phyloP scores from a whole-genome alignment of 139 green algal genomes.

The Chlamydomonas eustigma region DNA sequence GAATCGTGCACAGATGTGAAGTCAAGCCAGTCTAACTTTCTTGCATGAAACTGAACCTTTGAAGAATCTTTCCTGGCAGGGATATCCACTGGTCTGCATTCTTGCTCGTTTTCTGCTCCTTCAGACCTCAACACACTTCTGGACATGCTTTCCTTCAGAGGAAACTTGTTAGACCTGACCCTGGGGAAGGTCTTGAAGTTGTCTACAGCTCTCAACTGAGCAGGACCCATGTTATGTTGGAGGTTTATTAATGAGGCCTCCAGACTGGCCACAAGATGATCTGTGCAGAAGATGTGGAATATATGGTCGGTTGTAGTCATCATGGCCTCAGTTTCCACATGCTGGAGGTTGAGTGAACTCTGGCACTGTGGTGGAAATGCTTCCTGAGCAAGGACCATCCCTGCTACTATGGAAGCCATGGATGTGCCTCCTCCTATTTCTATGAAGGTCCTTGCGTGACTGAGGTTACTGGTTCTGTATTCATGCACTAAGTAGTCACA shows the following conservation, averaged over 20 bases:
- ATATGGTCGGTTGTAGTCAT: too few species aligned
- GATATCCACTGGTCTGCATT: too few species aligned
- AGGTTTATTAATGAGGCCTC: not conserved
- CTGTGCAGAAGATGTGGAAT: not conserved
- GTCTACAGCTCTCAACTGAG: too few species aligned
- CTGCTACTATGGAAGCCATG: not conserved
- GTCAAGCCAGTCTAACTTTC: constrained; percentile 6
- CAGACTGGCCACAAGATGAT: not conserved
- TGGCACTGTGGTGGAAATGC: not conserved
- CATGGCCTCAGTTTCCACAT: too few species aligned
- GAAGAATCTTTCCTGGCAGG: too few species aligned
- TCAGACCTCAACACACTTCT: too few species aligned
- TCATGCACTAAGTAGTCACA: not conserved
- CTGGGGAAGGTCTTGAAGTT: too few species aligned
- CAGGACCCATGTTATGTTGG: not conserved
- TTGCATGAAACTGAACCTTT: too few species aligned
- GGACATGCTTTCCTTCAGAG: too few species aligned
- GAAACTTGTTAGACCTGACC: too few species aligned
- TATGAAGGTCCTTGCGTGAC: not conserved
- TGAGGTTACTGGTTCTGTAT: not conserved
- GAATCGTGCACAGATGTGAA: not conserved
- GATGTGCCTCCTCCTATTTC: not conserved
- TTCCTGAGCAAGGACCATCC: not conserved
- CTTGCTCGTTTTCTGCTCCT: too few species aligned
- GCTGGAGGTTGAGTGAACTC: not conserved